Evolutionary conservation across 2,329 filamentous ascomycete genomes (phyloP).

Genomic region (Cladosporium sp.): DNA sequence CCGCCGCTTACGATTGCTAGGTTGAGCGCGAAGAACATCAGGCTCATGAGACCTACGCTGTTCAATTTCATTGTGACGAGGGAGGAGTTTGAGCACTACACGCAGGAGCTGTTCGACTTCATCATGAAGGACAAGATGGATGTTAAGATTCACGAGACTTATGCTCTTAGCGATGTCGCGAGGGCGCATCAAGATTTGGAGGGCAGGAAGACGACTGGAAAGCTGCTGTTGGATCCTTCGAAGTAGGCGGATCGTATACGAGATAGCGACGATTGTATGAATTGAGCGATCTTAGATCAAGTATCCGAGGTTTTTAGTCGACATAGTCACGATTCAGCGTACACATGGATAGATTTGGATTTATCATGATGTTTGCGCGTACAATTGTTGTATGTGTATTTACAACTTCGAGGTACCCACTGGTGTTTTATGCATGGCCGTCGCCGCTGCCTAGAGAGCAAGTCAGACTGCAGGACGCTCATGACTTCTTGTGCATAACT

Average conservation of each 20-base stretch:
- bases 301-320: too few species aligned
- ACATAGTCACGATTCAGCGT: too few species aligned
- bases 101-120: slow-evolving; percentile 67
- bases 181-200: slow-evolving; percentile 75
- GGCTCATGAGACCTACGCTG: slow-evolving; percentile 69
- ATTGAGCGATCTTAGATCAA: too few species aligned
- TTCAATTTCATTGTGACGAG: slow-evolving; percentile 65
- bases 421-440: slow-evolving; percentile 19
- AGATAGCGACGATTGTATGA: too few species aligned
- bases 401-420: slow-evolving; percentile 18
- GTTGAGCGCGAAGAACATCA: slow-evolving; percentile 70
- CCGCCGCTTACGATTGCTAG: slow-evolving; percentile 61
- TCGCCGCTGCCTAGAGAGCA: slow-evolving; percentile 17
- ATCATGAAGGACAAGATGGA: slow-evolving; percentile 66
- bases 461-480: slow-evolving; percentile 8
- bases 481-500: slow-evolving; percentile 42
- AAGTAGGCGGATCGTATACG: slow-evolving; percentile 19
- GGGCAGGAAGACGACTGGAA: slow-evolving; percentile 76
- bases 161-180: slow-evolving; percentile 68
- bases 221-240: slow-evolving; percentile 66
- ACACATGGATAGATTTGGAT: too few species aligned
- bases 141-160: slow-evolving; percentile 70
- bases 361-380: too few species aligned
- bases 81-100: slow-evolving; percentile 68
- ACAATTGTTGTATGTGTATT: background rate